Percentiles rank a stretch among this genome's conserved stretches.
phyloP scores from a whole-genome alignment of 768 basidiomycete species.

The Leccinum truebloodii region DNA sequence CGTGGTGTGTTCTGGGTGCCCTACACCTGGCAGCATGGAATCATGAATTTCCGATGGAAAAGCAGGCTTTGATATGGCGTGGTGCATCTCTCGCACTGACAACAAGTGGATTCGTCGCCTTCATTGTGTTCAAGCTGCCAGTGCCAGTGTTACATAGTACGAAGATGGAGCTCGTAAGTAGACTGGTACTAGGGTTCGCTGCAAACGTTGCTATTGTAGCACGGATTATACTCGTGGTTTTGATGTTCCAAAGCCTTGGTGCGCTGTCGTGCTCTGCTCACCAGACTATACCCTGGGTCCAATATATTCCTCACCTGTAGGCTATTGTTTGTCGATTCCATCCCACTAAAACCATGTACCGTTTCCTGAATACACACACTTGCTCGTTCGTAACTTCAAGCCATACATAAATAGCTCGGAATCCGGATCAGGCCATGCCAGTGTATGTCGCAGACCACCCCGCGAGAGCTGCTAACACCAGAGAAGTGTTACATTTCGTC shows the following conservation, averaged over 20 bases:
- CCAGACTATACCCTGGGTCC: neutral
- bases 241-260: neutral
- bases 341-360: neutral
- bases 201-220: too few relatives aligned
- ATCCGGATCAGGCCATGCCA: too few relatives aligned
- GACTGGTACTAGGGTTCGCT: too few relatives aligned
- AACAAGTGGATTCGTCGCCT: neutral
- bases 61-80: neutral
- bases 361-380: slow-evolving; percentile 3
- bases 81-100: neutral
- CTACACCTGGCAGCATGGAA: neutral
- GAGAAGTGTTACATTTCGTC: slow-evolving; percentile 31
- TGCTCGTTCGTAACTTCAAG: neutral
- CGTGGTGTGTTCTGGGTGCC: neutral
- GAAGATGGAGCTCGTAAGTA: too few relatives aligned
- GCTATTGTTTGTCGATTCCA: neutral
- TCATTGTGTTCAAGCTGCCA: too few relatives aligned
- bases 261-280: neutral
- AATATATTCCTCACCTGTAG: neutral
- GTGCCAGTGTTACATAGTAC: too few relatives aligned
- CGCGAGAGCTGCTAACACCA: too few relatives aligned
- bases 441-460: too few relatives aligned
- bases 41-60: neutral
- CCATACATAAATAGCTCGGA: too few relatives aligned
- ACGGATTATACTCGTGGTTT: neutral